Evolutionary conservation across 495 filamentous ascomycete species (phyloP).

Genomic region (Neurospora terricola): DNA sequence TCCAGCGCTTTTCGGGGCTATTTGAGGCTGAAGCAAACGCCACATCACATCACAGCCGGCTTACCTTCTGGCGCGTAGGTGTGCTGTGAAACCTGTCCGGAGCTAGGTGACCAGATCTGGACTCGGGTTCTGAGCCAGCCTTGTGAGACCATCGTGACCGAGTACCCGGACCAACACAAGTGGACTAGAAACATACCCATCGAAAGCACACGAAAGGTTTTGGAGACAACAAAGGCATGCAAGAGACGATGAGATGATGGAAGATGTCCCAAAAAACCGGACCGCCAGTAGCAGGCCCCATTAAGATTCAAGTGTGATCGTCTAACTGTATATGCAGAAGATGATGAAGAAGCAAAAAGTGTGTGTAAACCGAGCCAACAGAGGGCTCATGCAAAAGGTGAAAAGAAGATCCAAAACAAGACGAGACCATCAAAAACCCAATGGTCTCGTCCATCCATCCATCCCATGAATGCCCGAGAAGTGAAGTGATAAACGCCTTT

Average conservation of each 20-base stretch:
- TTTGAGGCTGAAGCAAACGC: background rate
- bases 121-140: background rate
- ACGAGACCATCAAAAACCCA: background rate
- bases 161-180: no score
- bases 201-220: no score
- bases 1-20: background rate
- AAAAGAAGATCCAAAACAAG: background rate
- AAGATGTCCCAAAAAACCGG: background rate
- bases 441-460: background rate
- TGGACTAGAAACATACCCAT: no score
- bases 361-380: background rate
- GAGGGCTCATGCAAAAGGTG: background rate
- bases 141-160: background rate
- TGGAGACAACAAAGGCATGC: no score
- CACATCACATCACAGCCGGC: background rate
- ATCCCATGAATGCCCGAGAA: background rate
- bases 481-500: background rate
- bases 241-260: no score
- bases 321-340: background rate
- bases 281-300: background rate
- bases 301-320: background rate
- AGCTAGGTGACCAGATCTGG: background rate
- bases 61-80: background rate
- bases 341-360: background rate
- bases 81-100: background rate